Conservation (phyloP, 345 rosid genomes). For the Leavenworthia alabamica region DNA sequence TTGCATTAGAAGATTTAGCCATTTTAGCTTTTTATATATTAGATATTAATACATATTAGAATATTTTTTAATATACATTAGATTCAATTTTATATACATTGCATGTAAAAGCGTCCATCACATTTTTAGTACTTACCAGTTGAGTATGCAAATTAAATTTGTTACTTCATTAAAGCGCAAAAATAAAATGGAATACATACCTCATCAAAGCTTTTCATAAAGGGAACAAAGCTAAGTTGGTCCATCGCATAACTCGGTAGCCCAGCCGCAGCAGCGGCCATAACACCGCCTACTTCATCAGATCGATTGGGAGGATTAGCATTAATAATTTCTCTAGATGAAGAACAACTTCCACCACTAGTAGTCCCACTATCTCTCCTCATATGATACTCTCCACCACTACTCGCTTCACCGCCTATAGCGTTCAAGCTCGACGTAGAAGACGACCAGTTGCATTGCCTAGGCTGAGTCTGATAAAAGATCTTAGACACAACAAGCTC, state of each 20-base stretch:
- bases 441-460: constrained; percentile 88
- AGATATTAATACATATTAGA: too few species aligned
- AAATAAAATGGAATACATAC: constrained; percentile 30
- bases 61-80: too few species aligned
- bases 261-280: constrained; percentile 44
- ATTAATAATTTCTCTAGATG: constrained; percentile 44
- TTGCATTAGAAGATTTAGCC: neutral
- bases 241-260: constrained; percentile 58
- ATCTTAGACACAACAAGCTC: constrained; percentile 97
- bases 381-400: constrained; percentile 36
- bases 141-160: neutral
- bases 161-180: neutral
- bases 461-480: constrained; percentile 95
- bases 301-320: constrained; percentile 30
- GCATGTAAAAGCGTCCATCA: too few species aligned
- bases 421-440: constrained; percentile 33
- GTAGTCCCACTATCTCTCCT: constrained; percentile 46
- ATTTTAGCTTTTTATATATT: neutral
- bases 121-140: neutral
- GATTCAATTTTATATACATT: too few species aligned
- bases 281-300: constrained; percentile 20
- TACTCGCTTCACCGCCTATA: constrained; percentile 38
- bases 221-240: constrained; percentile 55
- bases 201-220: constrained; percentile 81
- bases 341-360: constrained; percentile 74